These are phyloP conservation scores for Gossypium davidsonii DNA, from an alignment of 441 rosid species.

Conservation along the genomic window DNA sequence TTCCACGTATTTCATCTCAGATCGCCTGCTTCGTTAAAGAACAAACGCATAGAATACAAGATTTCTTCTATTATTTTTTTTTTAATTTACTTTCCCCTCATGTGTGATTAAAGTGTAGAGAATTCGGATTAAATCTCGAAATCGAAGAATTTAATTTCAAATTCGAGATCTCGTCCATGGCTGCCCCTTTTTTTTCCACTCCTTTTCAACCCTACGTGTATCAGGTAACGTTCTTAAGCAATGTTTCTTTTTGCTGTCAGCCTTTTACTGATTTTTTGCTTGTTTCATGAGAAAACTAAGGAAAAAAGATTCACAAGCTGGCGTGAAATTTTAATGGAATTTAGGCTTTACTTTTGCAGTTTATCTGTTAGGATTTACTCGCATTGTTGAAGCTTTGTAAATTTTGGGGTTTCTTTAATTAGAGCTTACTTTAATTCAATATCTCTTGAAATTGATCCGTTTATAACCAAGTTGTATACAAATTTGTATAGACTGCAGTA, in stretches of 20 bases:
- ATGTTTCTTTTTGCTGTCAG: background rate
- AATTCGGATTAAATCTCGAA: background rate
- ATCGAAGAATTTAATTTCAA: background rate
- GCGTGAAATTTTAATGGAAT: slow-evolving; percentile 2
- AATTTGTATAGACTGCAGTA: background rate
- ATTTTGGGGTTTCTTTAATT: slow-evolving; percentile 8
- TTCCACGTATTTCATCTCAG: background rate
- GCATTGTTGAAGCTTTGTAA: slow-evolving; percentile 12
- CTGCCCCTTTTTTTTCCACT: slow-evolving; percentile 92
- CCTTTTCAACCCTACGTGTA: slow-evolving; percentile 96
- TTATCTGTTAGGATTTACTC: slow-evolving; percentile 17
- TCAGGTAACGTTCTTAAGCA: slow-evolving; percentile 44
- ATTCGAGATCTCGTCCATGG: slow-evolving; percentile 46
- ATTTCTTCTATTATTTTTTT: background rate
- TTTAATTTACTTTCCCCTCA: background rate
- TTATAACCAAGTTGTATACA: background rate
- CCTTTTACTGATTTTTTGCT: slow-evolving; percentile 9
- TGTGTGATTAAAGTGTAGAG: background rate
- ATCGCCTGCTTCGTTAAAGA: background rate
- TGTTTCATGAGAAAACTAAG: slow-evolving; percentile 12
- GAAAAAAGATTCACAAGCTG: background rate
- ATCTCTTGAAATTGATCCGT: background rate
- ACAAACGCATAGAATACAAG: background rate
- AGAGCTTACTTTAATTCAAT: background rate
- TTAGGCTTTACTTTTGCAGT: slow-evolving; percentile 19